Conservation (phyloP, 352 stramenopile species). For the Pythium phragmiticola region DNA sequence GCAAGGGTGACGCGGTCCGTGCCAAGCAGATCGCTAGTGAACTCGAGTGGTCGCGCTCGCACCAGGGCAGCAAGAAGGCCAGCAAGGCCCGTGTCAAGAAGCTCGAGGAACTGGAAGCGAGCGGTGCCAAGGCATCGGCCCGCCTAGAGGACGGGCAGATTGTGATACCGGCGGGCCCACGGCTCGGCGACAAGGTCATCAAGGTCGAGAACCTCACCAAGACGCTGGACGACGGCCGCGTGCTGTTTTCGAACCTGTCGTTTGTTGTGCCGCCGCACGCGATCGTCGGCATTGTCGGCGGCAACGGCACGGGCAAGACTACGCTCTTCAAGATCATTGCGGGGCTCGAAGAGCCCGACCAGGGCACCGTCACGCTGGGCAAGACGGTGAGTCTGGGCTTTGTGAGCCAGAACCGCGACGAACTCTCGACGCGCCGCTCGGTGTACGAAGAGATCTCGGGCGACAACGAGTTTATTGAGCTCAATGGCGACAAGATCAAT, state of each 20-base stretch:
- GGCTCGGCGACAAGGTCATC: conserved; percentile 93
- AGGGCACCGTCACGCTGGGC: conserved; percentile 66
- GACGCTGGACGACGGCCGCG: conserved; percentile 64
- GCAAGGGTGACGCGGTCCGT: conserved; percentile 88
- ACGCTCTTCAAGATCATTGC: conserved; percentile 97
- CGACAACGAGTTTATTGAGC: conserved; percentile 83
- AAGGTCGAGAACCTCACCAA: conserved; percentile 75
- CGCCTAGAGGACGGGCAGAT: conserved; percentile 86
- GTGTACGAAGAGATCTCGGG: conserved; percentile 87
- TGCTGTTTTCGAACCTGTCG: conserved; percentile 93
- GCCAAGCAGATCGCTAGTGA: conserved; percentile 92
- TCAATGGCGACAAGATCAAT: conserved; percentile 76
- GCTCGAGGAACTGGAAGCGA: conserved; percentile 91
- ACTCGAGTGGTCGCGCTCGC: conserved; percentile 93
- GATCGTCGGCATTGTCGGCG: conserved; percentile 97
- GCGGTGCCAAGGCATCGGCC: conserved; percentile 45
- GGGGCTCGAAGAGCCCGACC: conserved; percentile 86
- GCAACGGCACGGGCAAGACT: conserved; percentile 97
- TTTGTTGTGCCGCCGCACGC: conserved; percentile 95
- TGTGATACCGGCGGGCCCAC: conserved; percentile 90
- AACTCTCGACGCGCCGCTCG: conserved; percentile 55
- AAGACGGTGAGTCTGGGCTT: conserved; percentile 82
- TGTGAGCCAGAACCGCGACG: conserved; percentile 76
- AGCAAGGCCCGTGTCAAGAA: conserved; percentile 93
- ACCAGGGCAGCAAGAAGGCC: conserved; percentile 80